A percentile compares a stretch with the other conserved stretches of the same genome.
phyloP scores from a whole-genome alignment of 305 asterid genomes.

The Coffea humblotiana region DNA sequence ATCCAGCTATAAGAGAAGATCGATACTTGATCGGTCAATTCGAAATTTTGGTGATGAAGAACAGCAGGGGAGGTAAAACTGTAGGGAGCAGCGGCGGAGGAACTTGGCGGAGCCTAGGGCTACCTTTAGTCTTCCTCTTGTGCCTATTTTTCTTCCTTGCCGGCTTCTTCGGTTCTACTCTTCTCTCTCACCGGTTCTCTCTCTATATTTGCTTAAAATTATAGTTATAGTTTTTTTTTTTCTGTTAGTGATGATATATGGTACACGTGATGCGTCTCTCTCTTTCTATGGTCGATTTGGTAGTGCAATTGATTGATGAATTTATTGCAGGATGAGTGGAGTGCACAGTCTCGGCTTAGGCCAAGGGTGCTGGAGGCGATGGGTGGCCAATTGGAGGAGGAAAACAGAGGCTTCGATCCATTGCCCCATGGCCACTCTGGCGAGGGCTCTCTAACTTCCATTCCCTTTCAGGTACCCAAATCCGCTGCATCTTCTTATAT shows the following conservation, averaged over 20 bases:
- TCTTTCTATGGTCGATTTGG: not conserved
- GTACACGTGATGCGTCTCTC: not conserved
- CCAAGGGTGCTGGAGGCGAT: slow-evolving; percentile 41
- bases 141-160: slow-evolving; percentile 86
- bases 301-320: not conserved
- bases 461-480: slow-evolving; percentile 77
- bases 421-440: slow-evolving; percentile 74
- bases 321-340: slow-evolving; percentile 46
- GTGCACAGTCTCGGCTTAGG: slow-evolving; percentile 43
- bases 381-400: slow-evolving; percentile 22
- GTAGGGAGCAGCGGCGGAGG: slow-evolving; percentile 15
- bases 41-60: slow-evolving; percentile 21
- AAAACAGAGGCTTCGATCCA: slow-evolving; percentile 30
- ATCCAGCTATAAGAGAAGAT: not conserved
- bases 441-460: slow-evolving; percentile 46
- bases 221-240: not conserved
- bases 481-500: not conserved
- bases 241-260: too few relatives aligned
- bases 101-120: slow-evolving; percentile 27
- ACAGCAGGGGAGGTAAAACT: slow-evolving; percentile 25
- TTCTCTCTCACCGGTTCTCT: slow-evolving; percentile 67
- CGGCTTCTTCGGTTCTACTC: slow-evolving; percentile 75
- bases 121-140: slow-evolving; percentile 67
- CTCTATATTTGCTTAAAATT: slow-evolving; percentile 1
- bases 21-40: not conserved